These are phyloP conservation scores for Pythium scleroteichum DNA, from an alignment of 352 stramenopile species.

Conservation along the genomic window DNA sequence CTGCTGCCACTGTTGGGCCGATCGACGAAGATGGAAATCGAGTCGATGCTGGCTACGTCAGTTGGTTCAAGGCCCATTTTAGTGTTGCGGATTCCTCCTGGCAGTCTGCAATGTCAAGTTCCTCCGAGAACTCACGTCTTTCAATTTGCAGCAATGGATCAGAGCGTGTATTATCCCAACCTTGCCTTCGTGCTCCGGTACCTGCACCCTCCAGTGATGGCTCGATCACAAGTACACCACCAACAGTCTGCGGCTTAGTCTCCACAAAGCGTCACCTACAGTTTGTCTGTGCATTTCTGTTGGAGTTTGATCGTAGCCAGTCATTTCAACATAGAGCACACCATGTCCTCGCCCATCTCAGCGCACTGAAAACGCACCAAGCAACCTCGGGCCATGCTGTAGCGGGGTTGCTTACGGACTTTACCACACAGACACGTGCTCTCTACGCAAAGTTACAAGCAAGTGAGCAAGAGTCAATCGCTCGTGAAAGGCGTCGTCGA, in stretches of 20 bases:
- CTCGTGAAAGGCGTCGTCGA: not conserved
- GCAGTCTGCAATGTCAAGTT: not conserved
- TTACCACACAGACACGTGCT: slow-evolving; percentile 34
- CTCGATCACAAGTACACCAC: not conserved
- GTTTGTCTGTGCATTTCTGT: slow-evolving; percentile 40
- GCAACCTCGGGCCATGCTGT: slow-evolving; percentile 20
- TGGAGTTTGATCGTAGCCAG: slow-evolving; percentile 35
- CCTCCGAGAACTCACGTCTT: not conserved
- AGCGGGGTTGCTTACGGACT: slow-evolving; percentile 35
- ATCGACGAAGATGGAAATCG: not conserved
- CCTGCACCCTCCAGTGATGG: not conserved
- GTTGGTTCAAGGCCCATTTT: slow-evolving; percentile 32
- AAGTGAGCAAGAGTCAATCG: slow-evolving; percentile 16
- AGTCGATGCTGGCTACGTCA: slow-evolving; percentile 22
- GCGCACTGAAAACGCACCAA: slow-evolving; percentile 43
- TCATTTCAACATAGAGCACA: slow-evolving; percentile 7
- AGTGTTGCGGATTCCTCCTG: not conserved
- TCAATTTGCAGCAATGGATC: not conserved
- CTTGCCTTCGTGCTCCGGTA: not conserved
- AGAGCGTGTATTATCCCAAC: not conserved
- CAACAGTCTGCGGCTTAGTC: slow-evolving; percentile 20
- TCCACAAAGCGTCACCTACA: slow-evolving; percentile 39
- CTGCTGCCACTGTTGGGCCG: slow-evolving; percentile 10
- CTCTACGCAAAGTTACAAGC: slow-evolving; percentile 25
- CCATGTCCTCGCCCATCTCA: slow-evolving; percentile 37